Conservation (phyloP, 2,329 filamentous ascomycete species). For the Phialophora macrospora region DNA sequence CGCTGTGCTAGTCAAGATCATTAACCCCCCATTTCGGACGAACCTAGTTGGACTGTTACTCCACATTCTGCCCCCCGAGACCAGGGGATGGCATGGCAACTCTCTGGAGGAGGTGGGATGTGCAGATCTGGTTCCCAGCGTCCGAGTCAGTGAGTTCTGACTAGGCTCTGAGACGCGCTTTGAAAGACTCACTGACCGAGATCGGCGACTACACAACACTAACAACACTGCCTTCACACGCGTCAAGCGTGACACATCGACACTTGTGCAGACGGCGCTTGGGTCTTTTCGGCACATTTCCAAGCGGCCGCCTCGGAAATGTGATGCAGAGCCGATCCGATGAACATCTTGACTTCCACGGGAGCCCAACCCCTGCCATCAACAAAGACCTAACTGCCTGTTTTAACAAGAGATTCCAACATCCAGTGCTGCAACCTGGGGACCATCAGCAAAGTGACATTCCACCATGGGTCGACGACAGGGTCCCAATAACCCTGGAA, state of each 20-base stretch:
- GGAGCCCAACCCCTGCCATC: neutral
- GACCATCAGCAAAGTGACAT: conserved; percentile 16
- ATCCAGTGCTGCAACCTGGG: neutral
- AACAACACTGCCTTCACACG: neutral
- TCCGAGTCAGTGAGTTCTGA: neutral
- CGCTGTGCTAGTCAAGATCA: neutral
- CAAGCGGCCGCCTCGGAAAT: neutral
- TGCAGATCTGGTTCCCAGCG: neutral
- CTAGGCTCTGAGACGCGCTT: neutral
- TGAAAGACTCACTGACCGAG: neutral
- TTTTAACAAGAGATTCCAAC: too few species aligned
- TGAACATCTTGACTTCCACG: neutral
- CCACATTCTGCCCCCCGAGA: too few species aligned
- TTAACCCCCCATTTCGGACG: too few species aligned
- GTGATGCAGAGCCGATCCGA: neutral
- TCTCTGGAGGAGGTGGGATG: too few species aligned
- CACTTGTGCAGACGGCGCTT: neutral
- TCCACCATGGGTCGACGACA: conserved; percentile 19
- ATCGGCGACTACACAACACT: neutral
- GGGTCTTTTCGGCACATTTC: neutral
- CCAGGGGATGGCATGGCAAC: too few species aligned
- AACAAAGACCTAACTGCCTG: neutral
- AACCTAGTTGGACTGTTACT: too few species aligned
- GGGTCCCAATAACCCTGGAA: conserved; percentile 24
- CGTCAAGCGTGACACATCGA: neutral